Conservation (phyloP, 129 eudicot species). For the Logfia minima region DNA sequence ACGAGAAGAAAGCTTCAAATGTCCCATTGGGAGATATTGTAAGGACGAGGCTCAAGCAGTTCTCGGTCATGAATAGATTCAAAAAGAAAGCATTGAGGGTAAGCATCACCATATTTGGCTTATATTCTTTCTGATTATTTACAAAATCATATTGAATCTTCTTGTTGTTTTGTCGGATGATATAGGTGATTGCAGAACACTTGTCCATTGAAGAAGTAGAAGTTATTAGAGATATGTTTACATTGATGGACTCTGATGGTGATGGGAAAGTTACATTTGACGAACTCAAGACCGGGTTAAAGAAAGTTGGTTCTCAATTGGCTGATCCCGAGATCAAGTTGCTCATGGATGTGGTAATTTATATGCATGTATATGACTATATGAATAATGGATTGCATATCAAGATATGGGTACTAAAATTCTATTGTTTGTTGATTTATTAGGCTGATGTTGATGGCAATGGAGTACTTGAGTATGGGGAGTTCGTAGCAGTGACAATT, state of each 20-base stretch:
- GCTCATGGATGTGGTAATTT: constrained; percentile 93
- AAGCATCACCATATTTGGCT: constrained; percentile 26
- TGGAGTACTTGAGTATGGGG: constrained; percentile 93
- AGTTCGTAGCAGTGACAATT: constrained; percentile 96
- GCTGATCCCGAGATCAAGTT: constrained; percentile 94
- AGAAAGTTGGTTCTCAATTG: constrained; percentile 90
- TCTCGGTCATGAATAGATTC: constrained; percentile 87
- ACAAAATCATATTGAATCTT: not conserved
- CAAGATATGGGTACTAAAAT: constrained; percentile 13
- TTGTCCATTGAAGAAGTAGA: constrained; percentile 87
- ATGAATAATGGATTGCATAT: not conserved
- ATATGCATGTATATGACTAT: not conserved
- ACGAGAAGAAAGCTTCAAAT: constrained; percentile 90
- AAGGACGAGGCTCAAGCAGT: constrained; percentile 89
- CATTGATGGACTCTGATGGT: constrained; percentile 84
- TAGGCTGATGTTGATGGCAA: constrained; percentile 98
- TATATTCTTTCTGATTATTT: not conserved
- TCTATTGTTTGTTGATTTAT: not conserved
- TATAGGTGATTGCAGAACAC: constrained; percentile 95
- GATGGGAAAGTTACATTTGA: constrained; percentile 92
- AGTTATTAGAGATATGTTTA: constrained; percentile 86
- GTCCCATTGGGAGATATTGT: constrained; percentile 97
- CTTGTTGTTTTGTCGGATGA: constrained; percentile 19
- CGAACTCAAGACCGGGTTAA: constrained; percentile 77
- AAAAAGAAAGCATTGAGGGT: constrained; percentile 94